Percentiles rank a stretch among this genome's conserved stretches.
These are phyloP conservation scores for Chytridium lagenaria DNA, from an alignment of 371 early-diverging fungal species.

Conservation along the genomic window DNA sequence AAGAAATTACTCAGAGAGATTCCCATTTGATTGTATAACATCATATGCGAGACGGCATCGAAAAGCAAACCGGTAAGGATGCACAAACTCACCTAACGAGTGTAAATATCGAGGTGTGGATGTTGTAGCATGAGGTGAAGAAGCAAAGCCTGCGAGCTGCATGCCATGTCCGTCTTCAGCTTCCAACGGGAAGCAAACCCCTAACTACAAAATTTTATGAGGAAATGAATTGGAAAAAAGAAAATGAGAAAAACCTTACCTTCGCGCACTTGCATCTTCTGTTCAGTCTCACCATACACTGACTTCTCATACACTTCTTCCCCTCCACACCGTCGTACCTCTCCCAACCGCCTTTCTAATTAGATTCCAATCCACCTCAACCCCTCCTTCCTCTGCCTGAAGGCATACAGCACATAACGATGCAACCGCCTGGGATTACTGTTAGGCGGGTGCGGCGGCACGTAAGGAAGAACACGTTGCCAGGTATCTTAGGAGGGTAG, in stretches of 20 bases:
- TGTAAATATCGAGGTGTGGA: constrained; percentile 49
- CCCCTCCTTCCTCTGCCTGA: constrained; percentile 39
- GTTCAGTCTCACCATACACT: constrained; percentile 33
- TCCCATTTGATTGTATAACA: constrained; percentile 16
- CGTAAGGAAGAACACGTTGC: constrained; percentile 51
- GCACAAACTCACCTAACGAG: constrained; percentile 37
- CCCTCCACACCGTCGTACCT: not conserved
- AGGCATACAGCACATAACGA: constrained; percentile 45
- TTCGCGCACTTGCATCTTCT: constrained; percentile 31
- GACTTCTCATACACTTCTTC: constrained; percentile 7
- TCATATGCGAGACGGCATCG: not conserved
- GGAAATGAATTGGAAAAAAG: not conserved
- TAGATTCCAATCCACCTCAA: constrained; percentile 19
- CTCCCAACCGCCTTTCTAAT: constrained; percentile 15
- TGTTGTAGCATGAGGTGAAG: constrained; percentile 45
- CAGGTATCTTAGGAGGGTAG: constrained; percentile 36
- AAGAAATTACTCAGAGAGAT: constrained; percentile 17
- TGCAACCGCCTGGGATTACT: constrained; percentile 48
- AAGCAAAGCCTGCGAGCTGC: constrained; percentile 50
- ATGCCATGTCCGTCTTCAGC: constrained; percentile 40
- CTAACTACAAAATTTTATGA: constrained; percentile 14
- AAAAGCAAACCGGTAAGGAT: constrained; percentile 8
- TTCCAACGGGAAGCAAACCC: constrained; percentile 40
- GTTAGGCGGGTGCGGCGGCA: constrained; percentile 55
- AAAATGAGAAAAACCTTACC: constrained; percentile 17